Evolutionary conservation across 2,329 filamentous ascomycete species (phyloP).

Genomic region (Sporothrix globosa): DNA sequence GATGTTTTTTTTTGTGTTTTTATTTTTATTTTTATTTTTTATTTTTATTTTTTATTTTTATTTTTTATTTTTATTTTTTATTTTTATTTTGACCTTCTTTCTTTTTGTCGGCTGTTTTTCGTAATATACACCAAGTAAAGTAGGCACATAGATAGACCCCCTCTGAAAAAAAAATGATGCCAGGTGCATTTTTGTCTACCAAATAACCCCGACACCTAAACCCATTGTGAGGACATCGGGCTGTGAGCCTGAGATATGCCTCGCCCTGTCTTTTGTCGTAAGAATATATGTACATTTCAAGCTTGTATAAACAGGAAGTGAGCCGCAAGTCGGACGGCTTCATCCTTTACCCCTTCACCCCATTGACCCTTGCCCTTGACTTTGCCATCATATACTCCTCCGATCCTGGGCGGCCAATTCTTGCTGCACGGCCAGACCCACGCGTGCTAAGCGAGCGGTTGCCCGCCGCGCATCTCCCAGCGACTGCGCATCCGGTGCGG

Average conservation of each 20-base stretch:
- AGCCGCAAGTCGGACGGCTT: slow-evolving; percentile 6
- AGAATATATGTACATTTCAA: slow-evolving; percentile 11
- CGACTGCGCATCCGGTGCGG: slow-evolving; percentile 54
- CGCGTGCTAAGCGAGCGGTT: slow-evolving; percentile 56
- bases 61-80: not conserved
- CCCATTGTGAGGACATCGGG: not conserved
- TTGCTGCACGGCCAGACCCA: slow-evolving; percentile 59
- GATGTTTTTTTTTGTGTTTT: slow-evolving; percentile 21
- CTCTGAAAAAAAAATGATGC: not conserved
- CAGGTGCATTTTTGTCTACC: slow-evolving; percentile 26
- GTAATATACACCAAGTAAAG: slow-evolving; percentile 26
- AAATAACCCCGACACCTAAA: not conserved
- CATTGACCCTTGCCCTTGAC: not conserved
- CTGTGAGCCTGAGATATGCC: not conserved
- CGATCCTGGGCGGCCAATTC: slow-evolving; percentile 51
- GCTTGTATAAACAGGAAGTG: slow-evolving; percentile 13
- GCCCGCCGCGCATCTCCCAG: slow-evolving; percentile 57
- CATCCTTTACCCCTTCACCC: not conserved
- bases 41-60: slow-evolving; percentile 19
- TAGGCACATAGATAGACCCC: slow-evolving; percentile 26
- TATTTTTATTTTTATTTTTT: not conserved
- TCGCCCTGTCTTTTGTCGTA: slow-evolving; percentile 9
- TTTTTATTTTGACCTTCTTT: slow-evolving; percentile 1
- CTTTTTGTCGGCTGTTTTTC: slow-evolving; percentile 13
- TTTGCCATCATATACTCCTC: not conserved